A percentile compares a stretch with the other conserved stretches of the same genome.
These are phyloP conservation scores for Ciborinia camelliae DNA, from an alignment of 2,329 filamentous ascomycete species.

Conservation along the genomic window DNA sequence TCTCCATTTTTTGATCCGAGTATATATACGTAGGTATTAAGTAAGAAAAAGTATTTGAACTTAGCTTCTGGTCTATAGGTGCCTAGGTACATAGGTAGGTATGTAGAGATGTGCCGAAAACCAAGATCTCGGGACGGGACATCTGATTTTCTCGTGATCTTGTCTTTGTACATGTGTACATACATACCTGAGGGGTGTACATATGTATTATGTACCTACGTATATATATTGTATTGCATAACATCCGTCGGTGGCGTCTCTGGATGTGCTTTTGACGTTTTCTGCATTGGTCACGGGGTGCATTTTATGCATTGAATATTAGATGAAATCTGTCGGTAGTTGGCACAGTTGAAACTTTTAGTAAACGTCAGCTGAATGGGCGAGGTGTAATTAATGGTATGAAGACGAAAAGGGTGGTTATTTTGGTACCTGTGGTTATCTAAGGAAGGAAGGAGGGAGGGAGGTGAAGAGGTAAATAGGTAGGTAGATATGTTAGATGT, in stretches of 20 bases:
- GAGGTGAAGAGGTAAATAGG: too few species aligned
- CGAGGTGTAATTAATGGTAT: neutral
- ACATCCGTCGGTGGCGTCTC: constrained; percentile 11
- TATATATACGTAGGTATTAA: neutral
- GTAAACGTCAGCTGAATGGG: neutral
- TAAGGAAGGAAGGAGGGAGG: neutral
- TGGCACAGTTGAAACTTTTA: neutral
- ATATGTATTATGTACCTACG: too few species aligned
- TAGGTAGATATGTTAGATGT: too few species aligned
- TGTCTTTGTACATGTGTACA: neutral
- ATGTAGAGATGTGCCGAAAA: constrained; percentile 16
- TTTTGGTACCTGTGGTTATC: neutral
- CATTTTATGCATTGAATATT: constrained; percentile 4
- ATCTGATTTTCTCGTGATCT: neutral
- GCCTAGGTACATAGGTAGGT: too few species aligned
- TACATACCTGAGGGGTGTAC: too few species aligned
- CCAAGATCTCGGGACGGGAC: constrained; percentile 18
- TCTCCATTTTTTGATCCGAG: neutral
- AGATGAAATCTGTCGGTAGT: neutral
- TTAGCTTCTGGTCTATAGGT: neutral
- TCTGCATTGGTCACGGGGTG: constrained; percentile 1
- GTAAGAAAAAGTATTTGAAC: neutral
- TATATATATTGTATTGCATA: too few species aligned
- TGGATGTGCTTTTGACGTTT: neutral
- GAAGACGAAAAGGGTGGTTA: neutral